Percentiles rank a stretch among this genome's conserved stretches.
These are phyloP conservation scores for Colletotrichum horii DNA, from an alignment of 2,329 filamentous ascomycete genomes.

Conservation along the genomic window DNA sequence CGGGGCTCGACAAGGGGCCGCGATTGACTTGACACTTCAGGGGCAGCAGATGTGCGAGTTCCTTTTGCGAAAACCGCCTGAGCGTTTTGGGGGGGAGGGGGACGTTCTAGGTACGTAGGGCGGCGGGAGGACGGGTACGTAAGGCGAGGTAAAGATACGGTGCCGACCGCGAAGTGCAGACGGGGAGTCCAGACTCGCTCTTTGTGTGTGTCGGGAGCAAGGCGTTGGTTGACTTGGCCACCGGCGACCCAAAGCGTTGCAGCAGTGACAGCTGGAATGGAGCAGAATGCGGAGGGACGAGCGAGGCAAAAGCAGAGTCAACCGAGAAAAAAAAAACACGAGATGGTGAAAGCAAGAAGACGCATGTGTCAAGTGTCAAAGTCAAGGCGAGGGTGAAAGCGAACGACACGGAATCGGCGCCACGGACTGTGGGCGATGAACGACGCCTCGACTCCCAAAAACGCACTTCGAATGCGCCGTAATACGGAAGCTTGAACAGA, in stretches of 20 bases:
- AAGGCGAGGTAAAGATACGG: neutral
- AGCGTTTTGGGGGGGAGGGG: conserved; percentile 12
- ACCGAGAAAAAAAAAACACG: neutral
- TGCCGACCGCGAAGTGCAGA: neutral
- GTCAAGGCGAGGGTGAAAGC: neutral
- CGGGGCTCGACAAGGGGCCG: conserved; percentile 20
- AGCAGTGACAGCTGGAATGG: conserved; percentile 9
- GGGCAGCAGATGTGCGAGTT: conserved; percentile 23
- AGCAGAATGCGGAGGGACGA: neutral
- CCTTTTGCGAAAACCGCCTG: conserved; percentile 15
- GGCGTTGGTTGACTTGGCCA: neutral
- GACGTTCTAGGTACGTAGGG: neutral
- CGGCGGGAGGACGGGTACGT: neutral
- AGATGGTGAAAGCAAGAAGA: neutral
- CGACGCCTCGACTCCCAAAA: neutral
- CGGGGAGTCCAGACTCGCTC: neutral
- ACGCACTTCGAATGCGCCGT: neutral
- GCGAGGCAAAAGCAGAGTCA: neutral
- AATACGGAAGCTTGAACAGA: conserved; percentile 7
- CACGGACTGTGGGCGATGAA: neutral
- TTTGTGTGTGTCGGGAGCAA: neutral
- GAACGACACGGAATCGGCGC: neutral
- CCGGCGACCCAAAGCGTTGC: neutral
- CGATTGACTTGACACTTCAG: conserved; percentile 28
- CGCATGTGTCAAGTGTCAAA: neutral